Evolutionary conservation across 306 rosid species (phyloP), one percentile per base, ranked within the genome.

Genomic region (Begonia peltatifolia): DNA sequence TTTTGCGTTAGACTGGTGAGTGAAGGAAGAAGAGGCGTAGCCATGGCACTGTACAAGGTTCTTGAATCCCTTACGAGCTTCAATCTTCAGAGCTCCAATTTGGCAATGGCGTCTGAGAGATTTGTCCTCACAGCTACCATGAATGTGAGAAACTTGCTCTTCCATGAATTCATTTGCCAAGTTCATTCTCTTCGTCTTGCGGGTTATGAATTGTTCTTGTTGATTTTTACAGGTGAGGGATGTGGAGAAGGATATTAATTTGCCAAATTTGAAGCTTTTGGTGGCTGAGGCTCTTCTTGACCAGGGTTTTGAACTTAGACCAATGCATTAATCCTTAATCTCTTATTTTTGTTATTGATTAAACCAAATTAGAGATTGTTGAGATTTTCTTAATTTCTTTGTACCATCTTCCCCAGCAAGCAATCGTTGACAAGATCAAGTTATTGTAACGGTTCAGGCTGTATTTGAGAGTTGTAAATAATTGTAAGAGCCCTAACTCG

Each of bases 191-290:
- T 10, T 68, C 3, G 41, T 30, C 49, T 25, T 51, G 0, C 2
- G 12, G 2, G 14, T 23, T 47, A 2, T 10, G 0, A 44, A 2
- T 44, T 2, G 14, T 44, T 44, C 6, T n/a, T 12, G 2, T 23
- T 23, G 55, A 52, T 23, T 10, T 20, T 52, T 13, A 71, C 72
- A 89, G 97, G 93, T 78, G 13, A 65, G 69, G 52, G 82, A 75
- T 30, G 49, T 67, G 10, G 80, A 82, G 57, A 56, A 59, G 59
- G 85, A 85, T 36, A 74, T 80, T 53, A 76, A 85, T 69, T 71
- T 78, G 73, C 82, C 77, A 47, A 82, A 85, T 69, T 66, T 90
- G 85, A 85, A 80, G 83, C 79, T 90, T 17, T 90, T 95, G 97
- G 82, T 90, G 43, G 71, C 95, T 1, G 84, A 76, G 2, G 97